These are phyloP conservation scores for Ogataea nitratoaversa DNA, from an alignment of 805 yeast species.

Conservation along the genomic window DNA sequence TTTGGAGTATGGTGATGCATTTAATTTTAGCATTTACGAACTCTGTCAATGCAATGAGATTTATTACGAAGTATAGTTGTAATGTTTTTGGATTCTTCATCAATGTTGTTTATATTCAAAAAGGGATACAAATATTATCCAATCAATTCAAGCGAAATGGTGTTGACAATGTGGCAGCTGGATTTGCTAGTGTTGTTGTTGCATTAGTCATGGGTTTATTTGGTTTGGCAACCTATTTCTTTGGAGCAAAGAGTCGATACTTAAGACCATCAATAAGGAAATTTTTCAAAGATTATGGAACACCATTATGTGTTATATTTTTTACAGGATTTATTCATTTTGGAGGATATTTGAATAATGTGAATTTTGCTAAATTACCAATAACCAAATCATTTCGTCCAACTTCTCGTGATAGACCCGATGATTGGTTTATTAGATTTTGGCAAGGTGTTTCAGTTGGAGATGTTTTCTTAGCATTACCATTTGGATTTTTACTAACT, in stretches of 20 bases:
- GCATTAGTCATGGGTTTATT: slow-evolving; percentile 72
- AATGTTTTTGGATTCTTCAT: slow-evolving; percentile 92
- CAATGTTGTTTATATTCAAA: slow-evolving; percentile 80
- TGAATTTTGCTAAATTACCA: slow-evolving; percentile 61
- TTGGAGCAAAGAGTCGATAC: slow-evolving; percentile 61
- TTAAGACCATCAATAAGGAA: slow-evolving; percentile 59
- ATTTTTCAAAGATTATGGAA: slow-evolving; percentile 79
- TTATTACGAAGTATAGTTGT: slow-evolving; percentile 79
- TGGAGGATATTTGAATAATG: slow-evolving; percentile 66
- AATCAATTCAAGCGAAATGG: slow-evolving; percentile 74
- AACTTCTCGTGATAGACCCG: slow-evolving; percentile 46
- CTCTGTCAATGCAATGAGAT: slow-evolving; percentile 59
- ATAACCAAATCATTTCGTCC: slow-evolving; percentile 73
- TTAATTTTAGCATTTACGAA: slow-evolving; percentile 66
- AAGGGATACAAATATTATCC: slow-evolving; percentile 78
- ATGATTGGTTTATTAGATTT: slow-evolving; percentile 76
- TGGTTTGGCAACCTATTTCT: slow-evolving; percentile 57
- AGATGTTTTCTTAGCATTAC: slow-evolving; percentile 83
- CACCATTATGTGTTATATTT: slow-evolving; percentile 78
- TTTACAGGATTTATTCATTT: slow-evolving; percentile 93
- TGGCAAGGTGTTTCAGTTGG: slow-evolving; percentile 66
- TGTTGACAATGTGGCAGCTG: slow-evolving; percentile 28
- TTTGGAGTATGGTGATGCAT: slow-evolving; percentile 88
- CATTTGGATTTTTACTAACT: slow-evolving; percentile 85
- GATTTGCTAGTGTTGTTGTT: slow-evolving; percentile 66